A percentile compares a stretch with the other conserved stretches of the same genome.
Evolutionary conservation across 176 grass and related monocot genomes (phyloP).

Genomic region (Rhynchospora tenuis): DNA sequence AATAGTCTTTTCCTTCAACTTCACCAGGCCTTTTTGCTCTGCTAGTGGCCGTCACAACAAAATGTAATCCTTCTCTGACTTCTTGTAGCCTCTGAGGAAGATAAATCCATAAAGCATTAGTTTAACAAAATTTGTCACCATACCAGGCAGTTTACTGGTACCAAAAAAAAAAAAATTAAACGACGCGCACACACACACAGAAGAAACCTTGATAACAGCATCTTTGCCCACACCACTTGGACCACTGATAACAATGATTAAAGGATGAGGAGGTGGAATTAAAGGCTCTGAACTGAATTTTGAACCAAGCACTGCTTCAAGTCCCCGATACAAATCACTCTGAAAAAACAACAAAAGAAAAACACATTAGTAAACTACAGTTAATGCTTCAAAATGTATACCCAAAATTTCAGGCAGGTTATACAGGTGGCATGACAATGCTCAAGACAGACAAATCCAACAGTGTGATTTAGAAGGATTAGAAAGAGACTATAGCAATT

Average conservation of each 20-base stretch:
- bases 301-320: slow-evolving; percentile 70
- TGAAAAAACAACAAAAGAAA: slow-evolving; percentile 17
- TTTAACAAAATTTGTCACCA: neutral
- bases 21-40: slow-evolving; percentile 58
- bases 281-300: slow-evolving; percentile 76
- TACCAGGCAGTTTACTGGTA: neutral
- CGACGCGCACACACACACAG: neutral
- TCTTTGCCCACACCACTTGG: slow-evolving; percentile 97
- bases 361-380: neutral
- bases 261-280: slow-evolving; percentile 55
- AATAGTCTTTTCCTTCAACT: slow-evolving; percentile 89
- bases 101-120: neutral
- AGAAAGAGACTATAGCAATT: neutral
- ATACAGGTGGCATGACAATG: neutral
- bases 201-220: slow-evolving; percentile 81
- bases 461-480: neutral
- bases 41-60: slow-evolving; percentile 78
- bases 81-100: slow-evolving; percentile 59
- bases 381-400: neutral
- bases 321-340: slow-evolving; percentile 52
- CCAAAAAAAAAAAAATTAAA: neutral
- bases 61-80: slow-evolving; percentile 70
- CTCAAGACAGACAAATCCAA: neutral
- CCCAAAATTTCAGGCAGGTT: neutral
- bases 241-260: slow-evolving; percentile 87